Percentiles rank a stretch among this genome's conserved stretches.
Evolutionary conservation across 176 grass and related monocot genomes (phyloP).

Genomic region (barley (Hordeum vulgare)): MorexV3_pseudomolecules_assembly NC_058518.1:489898981-489899480

Average conservation of each 20-base stretch:
- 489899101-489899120: slow-evolving; percentile 67
- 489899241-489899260: slow-evolving; percentile 98
- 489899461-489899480: not conserved
- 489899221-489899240: slow-evolving; percentile 96
- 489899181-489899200: slow-evolving; percentile 87
- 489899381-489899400: not conserved
- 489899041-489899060: slow-evolving; percentile 55
- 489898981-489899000: slow-evolving; percentile 15
- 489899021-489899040: slow-evolving; percentile 65
- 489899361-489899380: not conserved
- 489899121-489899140: slow-evolving; percentile 55
- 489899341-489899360: not conserved
- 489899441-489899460: not conserved
- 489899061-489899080: slow-evolving; percentile 72
- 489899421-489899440: not conserved
- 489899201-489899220: slow-evolving; percentile 88
- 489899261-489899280: slow-evolving; percentile 30
- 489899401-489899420: not conserved
- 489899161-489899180: slow-evolving; percentile 84
- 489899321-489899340: not conserved
- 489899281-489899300: not conserved
- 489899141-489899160: slow-evolving; percentile 71
- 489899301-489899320: not conserved
- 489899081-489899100: slow-evolving; percentile 85
- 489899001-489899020: slow-evolving; percentile 45